Conservation (phyloP, 495 filamentous ascomycete species). For the Rostrohypoxylon terebratum region DNA sequence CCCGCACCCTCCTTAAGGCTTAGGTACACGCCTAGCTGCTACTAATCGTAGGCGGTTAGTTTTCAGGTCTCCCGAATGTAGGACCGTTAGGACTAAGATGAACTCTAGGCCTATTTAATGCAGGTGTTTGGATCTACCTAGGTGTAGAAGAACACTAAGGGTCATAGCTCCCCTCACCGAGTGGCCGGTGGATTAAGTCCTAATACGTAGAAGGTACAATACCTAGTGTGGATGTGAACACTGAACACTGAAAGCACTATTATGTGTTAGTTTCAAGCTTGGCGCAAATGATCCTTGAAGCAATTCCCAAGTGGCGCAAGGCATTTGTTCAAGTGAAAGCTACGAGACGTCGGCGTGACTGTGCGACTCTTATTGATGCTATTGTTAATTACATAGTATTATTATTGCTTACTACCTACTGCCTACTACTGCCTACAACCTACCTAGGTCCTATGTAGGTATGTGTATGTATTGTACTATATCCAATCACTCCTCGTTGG, state of each 20-base stretch:
- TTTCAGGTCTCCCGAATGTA: not conserved
- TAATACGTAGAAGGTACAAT: too few species aligned
- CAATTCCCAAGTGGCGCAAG: slow-evolving; percentile 37
- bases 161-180: slow-evolving; percentile 20
- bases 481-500: not conserved
- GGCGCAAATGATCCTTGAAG: slow-evolving; percentile 21
- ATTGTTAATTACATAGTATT: not conserved
- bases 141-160: not conserved
- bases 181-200: not conserved
- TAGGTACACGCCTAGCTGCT: slow-evolving; percentile 7
- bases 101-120: not conserved
- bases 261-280: slow-evolving; percentile 12
- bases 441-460: not conserved
- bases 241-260: not conserved
- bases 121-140: slow-evolving; percentile 12
- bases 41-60: not conserved
- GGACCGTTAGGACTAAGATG: slow-evolving; percentile 17
- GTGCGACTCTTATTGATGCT: slow-evolving; percentile 31
- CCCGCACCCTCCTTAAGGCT: too few species aligned
- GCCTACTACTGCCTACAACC: not conserved
- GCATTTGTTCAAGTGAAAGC: slow-evolving; percentile 14
- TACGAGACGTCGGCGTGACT: slow-evolving; percentile 12
- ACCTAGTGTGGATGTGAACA: not conserved
- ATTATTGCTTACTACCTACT: too few species aligned
- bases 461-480: not conserved